Base-by-base conservation (phyloP, 176 grass and related monocot genomes). In the Ensete ventricosum region DNA sequence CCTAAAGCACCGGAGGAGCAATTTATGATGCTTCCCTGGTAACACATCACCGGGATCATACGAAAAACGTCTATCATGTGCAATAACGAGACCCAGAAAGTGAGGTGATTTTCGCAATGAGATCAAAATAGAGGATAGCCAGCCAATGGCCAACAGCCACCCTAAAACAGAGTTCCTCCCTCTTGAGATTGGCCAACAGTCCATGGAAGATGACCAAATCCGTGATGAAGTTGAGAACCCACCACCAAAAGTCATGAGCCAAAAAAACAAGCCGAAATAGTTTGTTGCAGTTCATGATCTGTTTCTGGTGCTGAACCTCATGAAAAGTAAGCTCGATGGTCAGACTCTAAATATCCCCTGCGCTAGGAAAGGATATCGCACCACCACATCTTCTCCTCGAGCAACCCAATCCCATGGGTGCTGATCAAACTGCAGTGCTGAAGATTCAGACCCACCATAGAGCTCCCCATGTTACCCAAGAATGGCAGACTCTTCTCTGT, bases 321-420 rank as follows among this genome's bases (percentile, higher is more conserved):
- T 81, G 74, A 88, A 16, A 71, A 43, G 34, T 43, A 43, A 52
- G 19, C 58, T 1, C 14, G 21, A n/a, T 48, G 25, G 5, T 50
- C 67, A 74, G 76, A 50, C 74, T 48, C 49, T 52, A 59, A 52
- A 21, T 13, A 29, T 26, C 73, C 66, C 60, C 84, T 74, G 76
- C 80, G 80, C 84, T 91, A 98, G 64, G 74, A 84, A 71, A 99
- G 86, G 84, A 99, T 91, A 79, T 91, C 91, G 2, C 95, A 99
- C 86, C 83, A 87, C 86, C 84, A 91, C 55, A 99, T 82, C 57
- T 89, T 86, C 76, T 91, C 87, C 82, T 91, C 91, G 63, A 99
- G 72, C 8, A 88, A 84, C 11, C 87, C 88, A n/a, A 91, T 83
- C 72, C 79, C 86, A 67, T 83, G 77, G 69, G 81, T 87, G 69